Base-by-base conservation (phyloP, 2,329 filamentous ascomycete species). In the Penicillium sp. region DNA sequence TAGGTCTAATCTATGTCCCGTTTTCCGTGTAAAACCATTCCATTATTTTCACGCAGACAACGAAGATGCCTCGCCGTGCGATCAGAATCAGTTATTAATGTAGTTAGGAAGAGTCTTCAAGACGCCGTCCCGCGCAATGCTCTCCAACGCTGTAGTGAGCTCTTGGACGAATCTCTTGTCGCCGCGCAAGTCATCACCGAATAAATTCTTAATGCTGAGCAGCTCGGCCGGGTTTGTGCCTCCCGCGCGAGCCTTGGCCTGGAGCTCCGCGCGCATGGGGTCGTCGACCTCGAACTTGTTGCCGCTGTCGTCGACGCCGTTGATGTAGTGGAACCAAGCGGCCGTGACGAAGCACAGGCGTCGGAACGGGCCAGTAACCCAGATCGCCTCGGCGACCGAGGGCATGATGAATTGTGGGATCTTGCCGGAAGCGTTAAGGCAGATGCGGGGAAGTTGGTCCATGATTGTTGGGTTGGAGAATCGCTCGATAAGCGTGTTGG, bases 391-490 rank as follows among this genome's bases (percentile, higher is more conserved):
- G 43, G 70, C 70, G 51, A 73, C 68, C 1, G 70, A 71, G 3
- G 70, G 70, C 69, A 73, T 72, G 60, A 72, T 72, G 52, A 73
- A 73, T 55, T 73, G 78, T 0, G 79, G 79, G 40, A 82, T 76
- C 75, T 82, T 82, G 71, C 79, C 79, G 5, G 79, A 81, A 21
- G 74, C 79, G 65, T 77, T 77, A 21, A 82, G 74, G 58, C 77
- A 77, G 59, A 82, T 70, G 38, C 79, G 80, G 40, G 78, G 76
- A 55, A 82, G 71, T 69, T 81, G 79, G 59, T 82, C 79, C 78
- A 76, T 80, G 64, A 82, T 81, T 54, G 79, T 81, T 0, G 80
- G 79, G 77, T 82, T 82, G 64, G 77, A 77, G 72, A 82, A 82
- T 38, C 79, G 79, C 67, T 80, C 78, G 59, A 82, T 76, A 46